phyloP scores from a whole-genome alignment of 441 rosid species.

The Dalechampia spathulata region DNA sequence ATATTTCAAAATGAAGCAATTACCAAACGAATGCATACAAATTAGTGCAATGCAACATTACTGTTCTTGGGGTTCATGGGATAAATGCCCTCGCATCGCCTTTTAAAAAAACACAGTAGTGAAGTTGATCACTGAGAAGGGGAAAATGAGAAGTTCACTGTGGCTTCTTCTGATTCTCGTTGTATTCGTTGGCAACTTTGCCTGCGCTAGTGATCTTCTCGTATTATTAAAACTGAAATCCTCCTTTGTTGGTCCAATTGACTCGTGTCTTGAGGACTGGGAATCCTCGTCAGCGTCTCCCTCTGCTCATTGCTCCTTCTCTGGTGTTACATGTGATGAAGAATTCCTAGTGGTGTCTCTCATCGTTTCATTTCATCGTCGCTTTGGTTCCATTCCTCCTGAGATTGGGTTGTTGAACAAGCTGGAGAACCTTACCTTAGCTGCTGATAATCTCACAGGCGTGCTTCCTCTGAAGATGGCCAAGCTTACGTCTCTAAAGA shows the following conservation, averaged over 20 bases:
- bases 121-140: neutral
- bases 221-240: constrained; percentile 56
- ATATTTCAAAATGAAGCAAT: too few relatives aligned
- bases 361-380: constrained; percentile 35
- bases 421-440: constrained; percentile 53
- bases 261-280: constrained; percentile 66
- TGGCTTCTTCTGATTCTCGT: constrained; percentile 14
- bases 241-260: constrained; percentile 40
- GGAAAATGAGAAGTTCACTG: constrained; percentile 26
- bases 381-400: constrained; percentile 50
- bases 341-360: constrained; percentile 47
- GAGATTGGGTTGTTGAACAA: constrained; percentile 48
- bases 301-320: constrained; percentile 47
- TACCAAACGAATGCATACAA: too few relatives aligned
- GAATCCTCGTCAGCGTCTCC: constrained; percentile 17
- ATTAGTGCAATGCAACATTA: too few relatives aligned
- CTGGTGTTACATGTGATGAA: constrained; percentile 29
- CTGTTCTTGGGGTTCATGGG: too few relatives aligned
- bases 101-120: too few relatives aligned
- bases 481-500: constrained; percentile 44
- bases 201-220: constrained; percentile 40
- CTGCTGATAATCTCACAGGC: constrained; percentile 44
- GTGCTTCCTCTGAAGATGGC: constrained; percentile 45
- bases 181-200: constrained; percentile 17
- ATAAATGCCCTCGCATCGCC: too few relatives aligned